These are phyloP conservation scores for Tolypocladium paradoxum DNA, from an alignment of 2,329 filamentous ascomycete genomes.

Conservation along the genomic window DNA sequence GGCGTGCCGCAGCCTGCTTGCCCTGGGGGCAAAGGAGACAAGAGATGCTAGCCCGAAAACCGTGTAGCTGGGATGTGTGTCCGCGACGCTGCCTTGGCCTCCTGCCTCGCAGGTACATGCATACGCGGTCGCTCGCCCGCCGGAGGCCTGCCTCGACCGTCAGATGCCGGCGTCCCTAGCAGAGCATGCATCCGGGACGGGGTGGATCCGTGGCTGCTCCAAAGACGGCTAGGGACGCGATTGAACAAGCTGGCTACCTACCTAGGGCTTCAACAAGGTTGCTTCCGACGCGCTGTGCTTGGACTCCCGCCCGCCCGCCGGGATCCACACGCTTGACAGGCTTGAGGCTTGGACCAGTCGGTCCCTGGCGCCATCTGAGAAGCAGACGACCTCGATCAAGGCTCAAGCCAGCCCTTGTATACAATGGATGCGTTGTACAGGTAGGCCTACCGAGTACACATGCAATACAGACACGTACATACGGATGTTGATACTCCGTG, in stretches of 20 bases:
- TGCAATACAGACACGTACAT: background rate
- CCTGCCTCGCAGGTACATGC: background rate
- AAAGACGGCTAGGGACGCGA: conserved; percentile 1
- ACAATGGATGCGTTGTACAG: background rate
- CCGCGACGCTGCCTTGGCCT: background rate
- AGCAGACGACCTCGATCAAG: conserved; percentile 2
- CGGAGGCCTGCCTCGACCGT: background rate
- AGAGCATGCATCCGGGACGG: background rate
- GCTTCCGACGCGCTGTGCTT: conserved; percentile 13
- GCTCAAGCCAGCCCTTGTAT: background rate
- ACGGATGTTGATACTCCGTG: conserved; percentile 1
- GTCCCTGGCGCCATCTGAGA: conserved; percentile 6
- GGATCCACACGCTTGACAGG: conserved; percentile 9
- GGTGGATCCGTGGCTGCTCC: background rate
- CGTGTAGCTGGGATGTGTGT: conserved; percentile 1
- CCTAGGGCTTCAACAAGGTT: conserved; percentile 7
- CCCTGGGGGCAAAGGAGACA: background rate
- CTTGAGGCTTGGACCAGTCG: conserved; percentile 1
- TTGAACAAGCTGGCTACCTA: conserved; percentile 5
- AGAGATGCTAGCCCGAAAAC: conserved; percentile 1
- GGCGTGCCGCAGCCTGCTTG: background rate
- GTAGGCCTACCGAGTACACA: background rate
- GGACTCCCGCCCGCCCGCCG: conserved; percentile 12
- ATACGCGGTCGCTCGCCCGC: background rate
- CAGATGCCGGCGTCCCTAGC: background rate